phyloP scores from a whole-genome alignment of 345 rosid genomes.

The Zanthoxylum bungeanum region DNA sequence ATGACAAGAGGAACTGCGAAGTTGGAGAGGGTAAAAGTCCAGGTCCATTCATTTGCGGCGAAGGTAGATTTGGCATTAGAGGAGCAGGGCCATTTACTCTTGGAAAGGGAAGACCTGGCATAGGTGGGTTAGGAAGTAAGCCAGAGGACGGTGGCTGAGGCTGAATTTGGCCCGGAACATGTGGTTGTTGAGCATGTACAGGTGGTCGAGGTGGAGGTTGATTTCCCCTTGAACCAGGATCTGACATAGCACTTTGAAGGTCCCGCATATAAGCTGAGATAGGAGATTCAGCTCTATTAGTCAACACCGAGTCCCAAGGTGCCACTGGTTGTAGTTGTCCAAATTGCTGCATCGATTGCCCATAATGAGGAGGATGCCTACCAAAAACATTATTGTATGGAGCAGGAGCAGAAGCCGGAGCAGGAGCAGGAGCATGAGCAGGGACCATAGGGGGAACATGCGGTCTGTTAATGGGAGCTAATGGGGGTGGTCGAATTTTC shows the following conservation, averaged over 20 bases:
- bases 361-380: constrained; percentile 29
- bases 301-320: constrained; percentile 46
- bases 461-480: constrained; percentile 64
- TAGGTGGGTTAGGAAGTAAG: constrained; percentile 45
- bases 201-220: constrained; percentile 33
- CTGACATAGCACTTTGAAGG: constrained; percentile 57
- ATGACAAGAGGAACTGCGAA: constrained; percentile 73
- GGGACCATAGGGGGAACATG: no score
- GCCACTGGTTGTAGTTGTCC: constrained; percentile 39
- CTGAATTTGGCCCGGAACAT: constrained; percentile 33
- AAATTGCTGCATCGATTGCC: constrained; percentile 24
- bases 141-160: constrained; percentile 41
- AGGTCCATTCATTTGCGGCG: constrained; percentile 60
- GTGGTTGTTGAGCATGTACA: constrained; percentile 26
- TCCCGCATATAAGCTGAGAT: constrained; percentile 82
- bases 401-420: constrained; percentile 20
- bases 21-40: constrained; percentile 72
- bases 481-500: constrained; percentile 78
- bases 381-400: constrained; percentile 23
- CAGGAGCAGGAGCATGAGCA: constrained; percentile 16
- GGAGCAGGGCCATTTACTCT: constrained; percentile 58
- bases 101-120: constrained; percentile 45
- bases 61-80: constrained; percentile 42
- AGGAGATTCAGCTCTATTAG: constrained; percentile 70
- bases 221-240: constrained; percentile 47